Percentiles rank a stretch among this genome's conserved stretches.
Conservation (phyloP, 768 basidiomycete genomes). For the Leccinum sublutescens region DNA sequence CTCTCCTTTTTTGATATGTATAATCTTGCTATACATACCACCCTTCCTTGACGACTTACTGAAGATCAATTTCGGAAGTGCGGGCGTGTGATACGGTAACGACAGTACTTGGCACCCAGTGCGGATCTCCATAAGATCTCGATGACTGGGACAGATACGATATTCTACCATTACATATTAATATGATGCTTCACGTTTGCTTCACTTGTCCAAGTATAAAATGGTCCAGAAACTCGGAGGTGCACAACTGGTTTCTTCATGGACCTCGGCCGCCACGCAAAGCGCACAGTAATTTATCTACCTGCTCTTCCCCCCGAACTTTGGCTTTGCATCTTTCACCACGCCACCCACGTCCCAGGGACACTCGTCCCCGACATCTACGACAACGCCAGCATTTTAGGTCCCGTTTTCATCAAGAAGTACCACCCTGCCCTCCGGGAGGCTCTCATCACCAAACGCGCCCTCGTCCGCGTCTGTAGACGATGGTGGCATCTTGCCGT, state of each 20-base stretch:
- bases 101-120: not conserved
- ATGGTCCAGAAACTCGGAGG: not conserved
- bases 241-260: not conserved
- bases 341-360: not conserved
- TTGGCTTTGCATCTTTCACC: not conserved
- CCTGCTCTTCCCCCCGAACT: not conserved
- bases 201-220: not conserved
- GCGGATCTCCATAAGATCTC: not conserved
- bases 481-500: not conserved
- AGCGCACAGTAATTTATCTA: not conserved
- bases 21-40: not conserved
- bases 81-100: not conserved
- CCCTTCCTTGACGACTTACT: not conserved
- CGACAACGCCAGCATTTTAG: not conserved
- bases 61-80: not conserved
- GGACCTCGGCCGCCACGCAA: not conserved
- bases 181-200: not conserved
- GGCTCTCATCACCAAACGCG: not conserved
- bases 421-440: not conserved
- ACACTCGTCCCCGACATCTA: not conserved
- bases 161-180: too few species aligned
- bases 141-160: not conserved
- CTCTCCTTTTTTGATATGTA: not conserved
- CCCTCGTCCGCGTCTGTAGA: not conserved
- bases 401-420: not conserved